These are phyloP conservation scores for Bipolaris victoriae DNA, from an alignment of 2,329 filamentous ascomycete species.

Conservation along the genomic window DNA sequence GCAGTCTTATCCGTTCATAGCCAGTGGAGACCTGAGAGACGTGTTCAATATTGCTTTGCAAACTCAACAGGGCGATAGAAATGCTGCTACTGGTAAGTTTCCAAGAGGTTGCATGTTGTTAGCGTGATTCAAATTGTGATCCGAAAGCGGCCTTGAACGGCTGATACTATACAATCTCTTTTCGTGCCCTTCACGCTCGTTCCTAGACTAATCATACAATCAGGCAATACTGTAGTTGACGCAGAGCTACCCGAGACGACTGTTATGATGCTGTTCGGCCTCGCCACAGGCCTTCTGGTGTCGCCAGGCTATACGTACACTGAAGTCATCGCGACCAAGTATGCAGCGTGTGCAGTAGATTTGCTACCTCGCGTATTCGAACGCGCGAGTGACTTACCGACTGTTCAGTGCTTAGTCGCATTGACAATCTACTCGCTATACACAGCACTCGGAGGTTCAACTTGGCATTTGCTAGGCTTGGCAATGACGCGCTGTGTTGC, in stretches of 20 bases:
- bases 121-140: too few species aligned
- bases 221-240: too few species aligned
- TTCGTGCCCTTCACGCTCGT: too few species aligned
- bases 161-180: too few species aligned
- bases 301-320: conserved; percentile 10
- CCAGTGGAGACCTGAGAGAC: too few species aligned
- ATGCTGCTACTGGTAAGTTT: too few species aligned
- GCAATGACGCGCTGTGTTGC: conserved; percentile 20
- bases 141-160: too few species aligned
- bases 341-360: background rate
- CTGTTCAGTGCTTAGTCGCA: background rate
- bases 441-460: conserved; percentile 18
- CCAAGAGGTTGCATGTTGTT: too few species aligned
- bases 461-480: conserved; percentile 21
- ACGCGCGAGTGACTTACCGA: background rate
- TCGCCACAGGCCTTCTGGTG: conserved; percentile 14
- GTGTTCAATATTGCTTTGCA: too few species aligned
- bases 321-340: conserved; percentile 6
- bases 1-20: too few species aligned
- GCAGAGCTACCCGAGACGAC: conserved; percentile 5
- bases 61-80: too few species aligned
- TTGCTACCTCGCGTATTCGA: background rate
- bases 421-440: conserved; percentile 11
- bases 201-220: too few species aligned
- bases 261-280: conserved; percentile 7